phyloP scores from a whole-genome alignment of 169 alveolate species.

The Cryptosporidium meleagridis region DNA sequence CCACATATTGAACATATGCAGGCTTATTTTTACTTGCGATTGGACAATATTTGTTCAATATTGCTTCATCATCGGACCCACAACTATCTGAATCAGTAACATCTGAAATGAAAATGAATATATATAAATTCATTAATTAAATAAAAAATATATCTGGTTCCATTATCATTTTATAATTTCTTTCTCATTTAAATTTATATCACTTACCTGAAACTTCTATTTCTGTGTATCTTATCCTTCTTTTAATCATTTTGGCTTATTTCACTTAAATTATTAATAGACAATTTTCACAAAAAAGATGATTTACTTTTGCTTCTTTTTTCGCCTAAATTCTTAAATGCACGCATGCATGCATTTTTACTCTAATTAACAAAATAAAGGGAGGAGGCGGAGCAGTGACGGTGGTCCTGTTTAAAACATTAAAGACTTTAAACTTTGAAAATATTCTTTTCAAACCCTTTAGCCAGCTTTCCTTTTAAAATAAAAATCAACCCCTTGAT shows the following conservation, averaged over 20 bases:
- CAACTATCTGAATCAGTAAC: constrained; percentile 61
- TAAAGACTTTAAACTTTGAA: no score
- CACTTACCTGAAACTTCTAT: constrained; percentile 56
- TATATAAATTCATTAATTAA: neutral
- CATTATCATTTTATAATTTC: neutral
- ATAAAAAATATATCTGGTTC: neutral
- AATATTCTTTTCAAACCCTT: no score
- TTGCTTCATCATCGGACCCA: constrained; percentile 67
- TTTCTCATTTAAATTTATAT: neutral
- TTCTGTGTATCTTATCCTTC: constrained; percentile 23
- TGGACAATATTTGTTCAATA: constrained; percentile 59
- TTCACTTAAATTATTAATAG: neutral
- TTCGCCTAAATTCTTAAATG: neutral
- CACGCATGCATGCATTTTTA: neutral
- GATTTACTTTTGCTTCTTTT: neutral
- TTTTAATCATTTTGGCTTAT: constrained; percentile 23
- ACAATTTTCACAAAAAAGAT: neutral
- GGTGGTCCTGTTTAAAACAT: no score
- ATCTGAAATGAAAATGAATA: neutral
- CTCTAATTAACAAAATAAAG: no score
- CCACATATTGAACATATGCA: constrained; percentile 31
- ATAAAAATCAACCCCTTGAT: no score
- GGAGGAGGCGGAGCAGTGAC: no score
- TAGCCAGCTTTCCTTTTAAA: no score
- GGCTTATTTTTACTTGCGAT: constrained; percentile 40